These are phyloP conservation scores for Spergularia bocconei DNA, from an alignment of 148 eudicot genomes.

Conservation along the genomic window DNA sequence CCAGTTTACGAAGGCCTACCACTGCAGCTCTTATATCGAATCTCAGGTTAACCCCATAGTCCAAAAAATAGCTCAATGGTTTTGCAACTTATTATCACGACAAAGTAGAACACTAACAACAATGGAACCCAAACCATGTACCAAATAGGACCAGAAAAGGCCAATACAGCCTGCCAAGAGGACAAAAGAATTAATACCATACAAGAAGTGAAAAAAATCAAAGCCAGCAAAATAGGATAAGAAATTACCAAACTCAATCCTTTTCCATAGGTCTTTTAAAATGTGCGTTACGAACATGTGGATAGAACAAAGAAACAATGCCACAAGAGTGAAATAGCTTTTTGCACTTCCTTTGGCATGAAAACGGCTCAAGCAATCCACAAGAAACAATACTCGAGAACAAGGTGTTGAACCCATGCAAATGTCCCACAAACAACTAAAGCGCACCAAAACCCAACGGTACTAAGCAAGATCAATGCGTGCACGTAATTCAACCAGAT, in stretches of 20 bases:
- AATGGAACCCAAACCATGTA: conserved; percentile 29
- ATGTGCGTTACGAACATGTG: conserved; percentile 20
- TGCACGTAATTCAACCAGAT: conserved; percentile 41
- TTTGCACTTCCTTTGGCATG: conserved; percentile 22
- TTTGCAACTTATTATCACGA: conserved; percentile 18
- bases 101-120: conserved; percentile 31
- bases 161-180: conserved; percentile 52
- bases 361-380: conserved; percentile 22
- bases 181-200: conserved; percentile 35
- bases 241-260: conserved; percentile 38
- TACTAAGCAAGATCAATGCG: conserved; percentile 30
- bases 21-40: conserved; percentile 16
- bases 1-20: conserved; percentile 13
- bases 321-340: conserved; percentile 20
- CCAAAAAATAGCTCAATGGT: conserved; percentile 18
- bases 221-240: conserved; percentile 23
- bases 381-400: conserved; percentile 15
- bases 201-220: conserved; percentile 5
- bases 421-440: conserved; percentile 3
- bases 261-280: conserved; percentile 26
- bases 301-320: conserved; percentile 29
- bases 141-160: conserved; percentile 35
- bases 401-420: conserved; percentile 14
- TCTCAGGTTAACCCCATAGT: conserved; percentile 18
- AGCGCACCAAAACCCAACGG: conserved; percentile 19